phyloP scores from a whole-genome alignment of 495 filamentous ascomycete species.

The Glutinoglossum americanum region DNA sequence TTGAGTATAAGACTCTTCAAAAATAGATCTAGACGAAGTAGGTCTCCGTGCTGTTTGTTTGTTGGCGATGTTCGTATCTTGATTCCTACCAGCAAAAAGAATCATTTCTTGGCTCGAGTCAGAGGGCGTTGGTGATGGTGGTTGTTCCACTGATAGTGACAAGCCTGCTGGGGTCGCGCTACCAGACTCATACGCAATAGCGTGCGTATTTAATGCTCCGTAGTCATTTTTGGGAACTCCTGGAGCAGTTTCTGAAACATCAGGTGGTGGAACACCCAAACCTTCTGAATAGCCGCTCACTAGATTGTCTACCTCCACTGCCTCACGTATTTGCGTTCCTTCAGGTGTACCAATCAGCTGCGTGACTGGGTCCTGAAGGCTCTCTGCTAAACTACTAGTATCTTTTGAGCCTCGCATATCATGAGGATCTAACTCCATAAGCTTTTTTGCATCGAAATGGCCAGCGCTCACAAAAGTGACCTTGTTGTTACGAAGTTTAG shows the following conservation, averaged over 20 bases:
- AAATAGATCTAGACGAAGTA: neutral
- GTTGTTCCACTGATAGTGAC: conserved; percentile 5
- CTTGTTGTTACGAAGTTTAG: conserved; percentile 29
- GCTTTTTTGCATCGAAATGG: conserved; percentile 13
- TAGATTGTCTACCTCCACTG: neutral
- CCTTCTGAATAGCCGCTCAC: neutral
- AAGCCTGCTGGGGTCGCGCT: neutral
- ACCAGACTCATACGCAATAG: neutral
- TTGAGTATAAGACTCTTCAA: neutral
- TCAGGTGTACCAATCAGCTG: neutral
- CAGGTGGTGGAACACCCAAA: neutral
- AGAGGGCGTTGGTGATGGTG: conserved; percentile 22
- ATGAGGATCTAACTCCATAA: conserved; percentile 20
- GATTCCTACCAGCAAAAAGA: conserved; percentile 32
- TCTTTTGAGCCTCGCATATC: conserved; percentile 3
- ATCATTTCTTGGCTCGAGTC: conserved; percentile 47
- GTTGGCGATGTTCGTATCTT: neutral
- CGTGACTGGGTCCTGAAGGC: neutral
- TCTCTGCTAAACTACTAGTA: neutral
- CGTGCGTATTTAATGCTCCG: neutral
- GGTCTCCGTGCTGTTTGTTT: neutral
- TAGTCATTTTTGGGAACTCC: neutral
- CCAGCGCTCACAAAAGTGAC: conserved; percentile 60
- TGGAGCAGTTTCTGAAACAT: neutral
- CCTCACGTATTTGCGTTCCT: neutral